phyloP scores from a whole-genome alignment of 306 rosid species.

The Betula pendula region DNA sequence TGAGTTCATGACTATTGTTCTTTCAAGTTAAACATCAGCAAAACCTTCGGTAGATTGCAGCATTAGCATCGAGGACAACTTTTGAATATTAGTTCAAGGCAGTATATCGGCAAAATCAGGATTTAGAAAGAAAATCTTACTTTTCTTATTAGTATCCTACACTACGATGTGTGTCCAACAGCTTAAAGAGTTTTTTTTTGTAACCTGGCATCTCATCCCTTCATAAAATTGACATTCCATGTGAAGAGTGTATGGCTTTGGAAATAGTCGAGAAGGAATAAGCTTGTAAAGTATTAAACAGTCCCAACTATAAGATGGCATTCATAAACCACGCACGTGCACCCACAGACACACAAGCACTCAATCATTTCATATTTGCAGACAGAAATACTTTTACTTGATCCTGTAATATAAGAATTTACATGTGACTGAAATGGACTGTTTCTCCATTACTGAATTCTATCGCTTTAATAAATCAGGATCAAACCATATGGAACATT shows the following conservation, averaged over 20 bases:
- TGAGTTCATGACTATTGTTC: neutral
- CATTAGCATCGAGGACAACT: neutral
- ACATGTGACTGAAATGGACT: conserved; percentile 9
- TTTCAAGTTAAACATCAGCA: neutral
- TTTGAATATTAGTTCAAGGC: neutral
- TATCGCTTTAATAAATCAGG: conserved; percentile 53
- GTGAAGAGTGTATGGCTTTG: neutral
- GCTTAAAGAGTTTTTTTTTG: neutral
- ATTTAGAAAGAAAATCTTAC: neutral
- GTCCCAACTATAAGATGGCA: neutral
- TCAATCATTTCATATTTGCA: neutral
- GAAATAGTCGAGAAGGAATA: neutral
- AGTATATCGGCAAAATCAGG: neutral
- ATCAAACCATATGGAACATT: conserved; percentile 60
- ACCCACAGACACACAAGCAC: neutral
- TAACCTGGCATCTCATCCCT: neutral
- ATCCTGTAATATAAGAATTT: neutral
- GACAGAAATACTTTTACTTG: conserved; percentile 17
- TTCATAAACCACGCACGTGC: neutral
- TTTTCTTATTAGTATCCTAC: neutral
- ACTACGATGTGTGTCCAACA: neutral
- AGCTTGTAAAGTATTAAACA: neutral
- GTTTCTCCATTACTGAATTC: conserved; percentile 19
- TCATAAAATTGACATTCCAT: neutral
- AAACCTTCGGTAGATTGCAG: neutral